Percentiles rank a stretch among this genome's conserved stretches.
These are phyloP conservation scores for Ophiostoma populinum DNA, from an alignment of 2,329 filamentous ascomycete species.

Conservation along the genomic window DNA sequence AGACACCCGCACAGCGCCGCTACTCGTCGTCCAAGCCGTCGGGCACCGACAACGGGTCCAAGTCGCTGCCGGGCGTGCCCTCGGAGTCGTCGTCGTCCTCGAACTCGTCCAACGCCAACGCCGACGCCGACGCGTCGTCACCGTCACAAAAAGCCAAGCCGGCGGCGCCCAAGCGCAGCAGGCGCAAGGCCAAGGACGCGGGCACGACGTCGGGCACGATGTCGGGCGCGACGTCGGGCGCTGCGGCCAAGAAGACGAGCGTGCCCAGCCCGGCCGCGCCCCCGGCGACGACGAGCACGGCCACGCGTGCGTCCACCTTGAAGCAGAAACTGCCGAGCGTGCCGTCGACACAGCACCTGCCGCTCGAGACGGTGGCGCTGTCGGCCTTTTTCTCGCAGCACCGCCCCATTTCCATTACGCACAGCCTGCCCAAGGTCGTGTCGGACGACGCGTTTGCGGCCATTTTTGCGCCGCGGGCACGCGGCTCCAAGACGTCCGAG, in stretches of 20 bases:
- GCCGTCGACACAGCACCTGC: slow-evolving; percentile 56
- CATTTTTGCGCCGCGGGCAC: slow-evolving; percentile 51
- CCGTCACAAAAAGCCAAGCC: slow-evolving; percentile 2
- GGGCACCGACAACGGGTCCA: slow-evolving; percentile 38
- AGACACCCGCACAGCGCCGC: slow-evolving; percentile 24
- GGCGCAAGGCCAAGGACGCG: slow-evolving; percentile 2
- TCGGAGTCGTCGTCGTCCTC: slow-evolving; percentile 24
- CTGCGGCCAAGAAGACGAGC: slow-evolving; percentile 17
- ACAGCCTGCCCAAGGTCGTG: slow-evolving; percentile 57
- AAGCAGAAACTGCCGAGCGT: slow-evolving; percentile 50
- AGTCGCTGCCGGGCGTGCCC: slow-evolving; percentile 32
- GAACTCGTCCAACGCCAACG: neutral
- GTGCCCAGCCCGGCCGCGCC: slow-evolving; percentile 40
- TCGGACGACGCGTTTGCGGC: slow-evolving; percentile 62
- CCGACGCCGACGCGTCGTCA: neutral
- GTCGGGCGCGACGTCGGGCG: no score
- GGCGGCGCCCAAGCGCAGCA: neutral
- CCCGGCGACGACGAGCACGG: slow-evolving; percentile 28
- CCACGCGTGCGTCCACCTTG: slow-evolving; percentile 16
- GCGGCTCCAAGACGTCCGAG: slow-evolving; percentile 29
- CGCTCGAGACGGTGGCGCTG: slow-evolving; percentile 55
- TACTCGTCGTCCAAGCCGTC: slow-evolving; percentile 47
- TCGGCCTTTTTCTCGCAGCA: slow-evolving; percentile 94
- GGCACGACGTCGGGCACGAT: neutral
- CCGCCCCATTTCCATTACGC: slow-evolving; percentile 77